phyloP scores from a whole-genome alignment of 2,329 filamentous ascomycete species.

The Fusarium verrucosum region DNA sequence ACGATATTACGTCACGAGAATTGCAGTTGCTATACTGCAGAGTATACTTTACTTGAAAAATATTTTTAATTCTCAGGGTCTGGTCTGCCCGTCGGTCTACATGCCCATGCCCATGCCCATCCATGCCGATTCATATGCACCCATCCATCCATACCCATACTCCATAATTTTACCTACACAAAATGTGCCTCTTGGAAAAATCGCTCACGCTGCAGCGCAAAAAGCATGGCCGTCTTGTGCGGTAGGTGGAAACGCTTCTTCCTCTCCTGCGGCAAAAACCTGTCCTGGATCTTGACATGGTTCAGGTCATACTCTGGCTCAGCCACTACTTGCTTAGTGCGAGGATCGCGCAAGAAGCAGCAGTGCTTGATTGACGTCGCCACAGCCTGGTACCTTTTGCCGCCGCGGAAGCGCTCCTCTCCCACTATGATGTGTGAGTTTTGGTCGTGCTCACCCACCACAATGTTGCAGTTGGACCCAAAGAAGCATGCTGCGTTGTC shows the following conservation, averaged over 20 bases:
- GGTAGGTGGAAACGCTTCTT: conserved; percentile 45
- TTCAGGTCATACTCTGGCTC: conserved; percentile 39
- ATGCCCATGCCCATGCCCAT: too few species aligned
- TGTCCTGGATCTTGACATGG: conserved; percentile 41
- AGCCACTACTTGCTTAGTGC: conserved; percentile 41
- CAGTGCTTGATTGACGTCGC: conserved; percentile 44
- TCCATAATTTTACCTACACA: conserved; percentile 22
- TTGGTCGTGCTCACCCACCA: conserved; percentile 43
- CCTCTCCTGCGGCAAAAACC: conserved; percentile 41
- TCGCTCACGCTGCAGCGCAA: conserved; percentile 43
- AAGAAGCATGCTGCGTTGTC: conserved; percentile 45
- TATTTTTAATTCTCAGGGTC: neutral
- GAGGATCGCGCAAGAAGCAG: conserved; percentile 43
- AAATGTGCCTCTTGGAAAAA: conserved; percentile 44
- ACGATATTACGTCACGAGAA: conserved; percentile 12
- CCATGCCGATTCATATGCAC: too few species aligned
- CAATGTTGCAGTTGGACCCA: conserved; percentile 41
- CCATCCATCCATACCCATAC: too few species aligned
- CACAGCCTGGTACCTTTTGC: conserved; percentile 42
- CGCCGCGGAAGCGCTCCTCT: conserved; percentile 42
- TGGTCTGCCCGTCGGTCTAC: conserved; percentile 1
- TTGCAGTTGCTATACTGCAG: neutral
- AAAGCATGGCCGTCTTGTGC: conserved; percentile 44
- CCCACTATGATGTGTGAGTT: conserved; percentile 44
- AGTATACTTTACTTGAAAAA: neutral